Base-by-base conservation (phyloP, 257 asterid genomes). In the Misopates orontium region DNA sequence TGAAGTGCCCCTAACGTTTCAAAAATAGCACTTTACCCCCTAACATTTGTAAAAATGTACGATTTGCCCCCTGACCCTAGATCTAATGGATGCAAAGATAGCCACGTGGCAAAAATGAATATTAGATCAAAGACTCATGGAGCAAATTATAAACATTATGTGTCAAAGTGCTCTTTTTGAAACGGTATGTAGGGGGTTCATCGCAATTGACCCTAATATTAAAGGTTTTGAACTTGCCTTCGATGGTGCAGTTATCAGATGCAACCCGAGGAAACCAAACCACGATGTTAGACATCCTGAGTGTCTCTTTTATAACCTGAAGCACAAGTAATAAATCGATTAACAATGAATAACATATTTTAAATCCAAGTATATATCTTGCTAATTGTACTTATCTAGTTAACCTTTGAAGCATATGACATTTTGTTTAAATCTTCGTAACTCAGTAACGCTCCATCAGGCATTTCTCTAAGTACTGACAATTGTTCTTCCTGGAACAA, bases 231-330 rank as follows among this genome's bases (percentile, higher is more conserved):
- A 61, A 63, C 78, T 69, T 58, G n/a, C 94, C 94, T 64, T 75
- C 84, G 58, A 86, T 72, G 1, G 49, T 78, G 75, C 90, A 86
- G 64, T 83, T 56, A 9, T 56, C 65, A 15, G 75, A 66, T 49
- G 83, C 85, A 55, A 83, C 85, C 15, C 94, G 80, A 64, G 94
- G 94, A 63, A 71, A 79, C 94, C 90, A 86, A 56, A 86, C 8
- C 62, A 86, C 57, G 45, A 83, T 74, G 25, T 86, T 86, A 8
- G 90, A 60, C 90, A 83, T 86, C 71, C 94, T 86, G 63, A 86
- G 28, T 8, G 94, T 86, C 80, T 83, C 94, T 64, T 86, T 83
- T 25, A 86, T 75, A 47, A 86, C 90, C 93, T 84, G 9, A n/a
- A 19, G 2, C 31, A 18, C 57, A 52, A 21, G 21, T 21, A 44